Evolutionary conservation across 1,284 basidiomycete species (phyloP).

Genomic region (Apiotrichum gracile): DNA sequence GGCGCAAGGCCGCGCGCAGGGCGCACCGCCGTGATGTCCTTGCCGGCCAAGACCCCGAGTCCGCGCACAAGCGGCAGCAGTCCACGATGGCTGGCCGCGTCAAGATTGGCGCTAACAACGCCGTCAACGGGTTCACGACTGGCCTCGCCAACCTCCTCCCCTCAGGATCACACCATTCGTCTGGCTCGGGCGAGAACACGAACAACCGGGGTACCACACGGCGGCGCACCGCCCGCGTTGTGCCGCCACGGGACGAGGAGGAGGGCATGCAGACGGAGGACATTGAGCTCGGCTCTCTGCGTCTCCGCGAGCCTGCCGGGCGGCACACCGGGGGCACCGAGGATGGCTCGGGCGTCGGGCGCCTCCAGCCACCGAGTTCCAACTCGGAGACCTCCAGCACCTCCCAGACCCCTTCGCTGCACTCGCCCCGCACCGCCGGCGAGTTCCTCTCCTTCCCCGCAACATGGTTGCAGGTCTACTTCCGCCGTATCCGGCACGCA

Average conservation of each 20-base stretch:
- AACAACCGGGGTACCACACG: background rate
- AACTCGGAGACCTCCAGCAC: conserved; percentile 44
- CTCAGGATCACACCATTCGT: background rate
- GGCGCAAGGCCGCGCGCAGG: conserved; percentile 27
- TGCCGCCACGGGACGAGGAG: conserved; percentile 14
- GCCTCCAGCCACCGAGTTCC: conserved; percentile 11
- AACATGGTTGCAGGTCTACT: conserved; percentile 40
- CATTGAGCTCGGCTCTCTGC: conserved; percentile 11
- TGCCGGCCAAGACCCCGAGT: background rate
- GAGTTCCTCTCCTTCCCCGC: conserved; percentile 39
- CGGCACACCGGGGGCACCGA: background rate
- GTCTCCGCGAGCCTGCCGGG: conserved; percentile 6
- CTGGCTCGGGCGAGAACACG: background rate
- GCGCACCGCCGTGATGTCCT: conserved; percentile 10
- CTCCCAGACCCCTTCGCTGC: conserved; percentile 38
- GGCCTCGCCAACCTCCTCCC: conserved; percentile 5
- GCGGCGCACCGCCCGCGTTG: background rate
- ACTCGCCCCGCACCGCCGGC: conserved; percentile 30
- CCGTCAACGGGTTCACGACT: conserved; percentile 8
- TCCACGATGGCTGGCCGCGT: conserved; percentile 6
- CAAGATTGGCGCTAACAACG: conserved; percentile 5
- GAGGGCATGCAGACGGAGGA: conserved; percentile 17
- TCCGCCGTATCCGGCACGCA: conserved; percentile 40
- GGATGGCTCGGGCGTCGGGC: conserved; percentile 7
- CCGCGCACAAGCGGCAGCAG: background rate